These are phyloP conservation scores for Phytophthora pini DNA, from an alignment of 352 stramenopile genomes.

Conservation along the genomic window DNA sequence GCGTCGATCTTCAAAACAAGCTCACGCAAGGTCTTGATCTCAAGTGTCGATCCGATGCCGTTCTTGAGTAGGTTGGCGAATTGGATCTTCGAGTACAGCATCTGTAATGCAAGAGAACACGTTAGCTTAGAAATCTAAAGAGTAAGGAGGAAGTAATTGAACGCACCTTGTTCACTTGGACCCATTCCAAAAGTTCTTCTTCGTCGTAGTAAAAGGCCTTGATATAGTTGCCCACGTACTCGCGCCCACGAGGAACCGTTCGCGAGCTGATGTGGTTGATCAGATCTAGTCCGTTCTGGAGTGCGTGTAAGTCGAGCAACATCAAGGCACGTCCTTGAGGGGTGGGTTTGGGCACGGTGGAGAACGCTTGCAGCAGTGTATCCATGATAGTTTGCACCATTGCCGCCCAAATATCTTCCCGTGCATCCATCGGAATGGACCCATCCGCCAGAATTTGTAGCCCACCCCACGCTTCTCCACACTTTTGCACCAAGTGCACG, in stretches of 20 bases:
- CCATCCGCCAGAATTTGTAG: slow-evolving; percentile 75
- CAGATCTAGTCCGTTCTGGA: slow-evolving; percentile 84
- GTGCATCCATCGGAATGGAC: slow-evolving; percentile 67
- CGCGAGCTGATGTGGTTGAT: slow-evolving; percentile 81
- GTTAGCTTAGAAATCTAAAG: slow-evolving; percentile 1
- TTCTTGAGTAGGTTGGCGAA: slow-evolving; percentile 76
- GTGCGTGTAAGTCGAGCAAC: slow-evolving; percentile 95
- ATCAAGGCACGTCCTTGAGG: slow-evolving; percentile 96
- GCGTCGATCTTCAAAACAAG: slow-evolving; percentile 72
- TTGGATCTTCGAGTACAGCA: slow-evolving; percentile 62
- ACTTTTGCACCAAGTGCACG: slow-evolving; percentile 78
- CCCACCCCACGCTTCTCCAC: slow-evolving; percentile 78
- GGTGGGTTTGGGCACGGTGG: slow-evolving; percentile 89
- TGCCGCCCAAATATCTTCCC: slow-evolving; percentile 80
- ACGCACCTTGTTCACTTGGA: slow-evolving; percentile 73
- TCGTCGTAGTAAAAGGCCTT: slow-evolving; percentile 93
- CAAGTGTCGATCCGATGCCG: slow-evolving; percentile 60
- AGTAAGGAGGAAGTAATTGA: neutral
- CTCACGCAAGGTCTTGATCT: slow-evolving; percentile 59
- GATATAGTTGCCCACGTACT: slow-evolving; percentile 85
- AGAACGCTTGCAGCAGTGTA: slow-evolving; percentile 92
- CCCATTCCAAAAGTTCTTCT: slow-evolving; percentile 85
- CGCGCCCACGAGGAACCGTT: slow-evolving; percentile 51
- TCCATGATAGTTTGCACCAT: slow-evolving; percentile 91
- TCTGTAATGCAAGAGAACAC: slow-evolving; percentile 36